Conservation (phyloP, 352 stramenopile genomes). For the Sclerospora graminicola region DNA sequence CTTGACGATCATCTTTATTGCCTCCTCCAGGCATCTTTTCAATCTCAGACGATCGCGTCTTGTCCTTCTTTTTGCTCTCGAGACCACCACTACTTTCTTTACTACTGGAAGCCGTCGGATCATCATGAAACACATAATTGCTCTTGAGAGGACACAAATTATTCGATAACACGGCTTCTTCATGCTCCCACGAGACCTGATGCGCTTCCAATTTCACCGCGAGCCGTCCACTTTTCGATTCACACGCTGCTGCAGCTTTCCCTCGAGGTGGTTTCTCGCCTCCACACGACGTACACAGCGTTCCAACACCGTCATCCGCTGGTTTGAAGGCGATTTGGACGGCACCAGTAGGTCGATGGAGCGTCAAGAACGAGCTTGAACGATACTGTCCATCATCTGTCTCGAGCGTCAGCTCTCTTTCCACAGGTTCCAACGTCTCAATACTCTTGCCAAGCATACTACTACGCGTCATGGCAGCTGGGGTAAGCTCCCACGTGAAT, state of each 20-base stretch:
- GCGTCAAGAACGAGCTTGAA: conserved; percentile 20
- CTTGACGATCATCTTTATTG: conserved; percentile 57
- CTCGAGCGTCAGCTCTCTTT: conserved; percentile 32
- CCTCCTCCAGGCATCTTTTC: conserved; percentile 65
- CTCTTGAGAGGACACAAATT: conserved; percentile 56
- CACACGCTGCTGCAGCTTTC: conserved; percentile 12
- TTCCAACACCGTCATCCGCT: conserved; percentile 17
- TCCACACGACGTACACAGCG: conserved; percentile 47
- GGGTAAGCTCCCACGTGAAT: conserved; percentile 78
- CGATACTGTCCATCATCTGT: conserved; percentile 22
- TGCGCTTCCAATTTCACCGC: conserved; percentile 28
- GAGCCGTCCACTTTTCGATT: conserved; percentile 14
- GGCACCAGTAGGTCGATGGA: conserved; percentile 33
- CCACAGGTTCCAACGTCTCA: conserved; percentile 7
- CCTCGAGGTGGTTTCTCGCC: conserved; percentile 39
- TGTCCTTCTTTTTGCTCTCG: conserved; percentile 58
- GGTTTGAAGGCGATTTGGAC: conserved; percentile 57
- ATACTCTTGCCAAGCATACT: too few relatives aligned
- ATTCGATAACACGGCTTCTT: conserved; percentile 52
- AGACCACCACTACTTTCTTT: conserved; percentile 20
- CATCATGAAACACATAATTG: conserved; percentile 72
- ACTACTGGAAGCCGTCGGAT: conserved; percentile 7
- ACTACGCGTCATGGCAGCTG: conserved; percentile 21
- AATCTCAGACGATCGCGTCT: conserved; percentile 24
- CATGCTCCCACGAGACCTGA: conserved; percentile 51